Conservation (phyloP, 2,329 filamentous ascomycete genomes). For the Hymenoscyphus repandus region DNA sequence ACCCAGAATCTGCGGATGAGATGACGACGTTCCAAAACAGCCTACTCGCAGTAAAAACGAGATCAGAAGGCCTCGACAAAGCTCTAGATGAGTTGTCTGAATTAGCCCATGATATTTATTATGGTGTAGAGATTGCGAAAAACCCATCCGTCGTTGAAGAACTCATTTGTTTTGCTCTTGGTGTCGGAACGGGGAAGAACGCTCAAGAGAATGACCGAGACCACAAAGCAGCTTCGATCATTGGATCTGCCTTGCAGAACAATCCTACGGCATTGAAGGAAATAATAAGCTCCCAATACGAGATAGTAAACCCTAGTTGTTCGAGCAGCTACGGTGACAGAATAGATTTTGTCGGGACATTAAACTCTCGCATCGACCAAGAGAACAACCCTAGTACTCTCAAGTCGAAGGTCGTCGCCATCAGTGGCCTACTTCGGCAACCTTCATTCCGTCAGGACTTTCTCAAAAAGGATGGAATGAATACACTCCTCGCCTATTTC, state of each 20-base stretch:
- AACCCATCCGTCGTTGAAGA: constrained; percentile 47
- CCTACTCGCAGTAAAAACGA: constrained; percentile 45
- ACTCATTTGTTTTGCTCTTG: constrained; percentile 51
- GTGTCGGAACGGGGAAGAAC: constrained; percentile 18
- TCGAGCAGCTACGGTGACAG: constrained; percentile 6
- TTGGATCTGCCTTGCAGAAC: constrained; percentile 57
- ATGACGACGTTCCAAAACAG: constrained; percentile 41
- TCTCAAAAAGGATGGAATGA: constrained; percentile 48
- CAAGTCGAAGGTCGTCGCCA: constrained; percentile 39
- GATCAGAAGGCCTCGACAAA: constrained; percentile 26
- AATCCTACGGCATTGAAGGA: constrained; percentile 56
- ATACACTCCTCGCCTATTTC: constrained; percentile 48
- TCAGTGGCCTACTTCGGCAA: constrained; percentile 53
- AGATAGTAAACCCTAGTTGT: constrained; percentile 27
- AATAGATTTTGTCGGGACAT: constrained; percentile 23
- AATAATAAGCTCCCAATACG: constrained; percentile 43
- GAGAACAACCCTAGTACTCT: constrained; percentile 26
- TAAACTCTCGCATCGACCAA: constrained; percentile 16
- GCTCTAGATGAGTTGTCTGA: constrained; percentile 54
- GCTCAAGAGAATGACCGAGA: constrained; percentile 20
- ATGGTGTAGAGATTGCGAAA: constrained; percentile 57
- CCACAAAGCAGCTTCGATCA: constrained; percentile 47
- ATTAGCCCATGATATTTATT: constrained; percentile 64
- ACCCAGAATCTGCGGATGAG: constrained; percentile 32
- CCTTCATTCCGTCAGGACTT: constrained; percentile 49